These are phyloP conservation scores for Fomitopsis pinicola DNA, from an alignment of 1,284 basidiomycete species.

Conservation along the genomic window DNA sequence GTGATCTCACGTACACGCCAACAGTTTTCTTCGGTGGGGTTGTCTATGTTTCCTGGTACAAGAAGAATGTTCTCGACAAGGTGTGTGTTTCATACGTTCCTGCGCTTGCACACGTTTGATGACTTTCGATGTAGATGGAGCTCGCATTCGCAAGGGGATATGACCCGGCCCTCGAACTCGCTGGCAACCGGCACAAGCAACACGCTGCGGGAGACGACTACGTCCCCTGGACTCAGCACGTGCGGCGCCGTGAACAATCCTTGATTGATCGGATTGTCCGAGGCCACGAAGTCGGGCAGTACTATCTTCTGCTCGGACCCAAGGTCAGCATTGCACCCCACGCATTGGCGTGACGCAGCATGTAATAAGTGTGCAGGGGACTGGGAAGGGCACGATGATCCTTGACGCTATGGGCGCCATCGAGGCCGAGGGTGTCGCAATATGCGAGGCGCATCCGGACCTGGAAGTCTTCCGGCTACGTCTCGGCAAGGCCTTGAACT, in stretches of 20 bases:
- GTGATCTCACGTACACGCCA: neutral
- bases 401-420: constrained; percentile 75
- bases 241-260: constrained; percentile 70
- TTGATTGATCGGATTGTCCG: constrained; percentile 75
- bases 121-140: constrained; percentile 37
- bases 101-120: constrained; percentile 12
- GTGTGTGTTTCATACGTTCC: constrained; percentile 30
- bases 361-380: constrained; percentile 35
- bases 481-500: constrained; percentile 77
- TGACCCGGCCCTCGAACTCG: constrained; percentile 77
- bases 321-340: constrained; percentile 43
- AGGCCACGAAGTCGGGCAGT: constrained; percentile 67
- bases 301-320: constrained; percentile 72
- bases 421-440: constrained; percentile 62
- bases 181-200: constrained; percentile 36
- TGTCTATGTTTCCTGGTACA: constrained; percentile 75
- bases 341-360: neutral
- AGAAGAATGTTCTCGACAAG: constrained; percentile 74
- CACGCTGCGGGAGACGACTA: constrained; percentile 34
- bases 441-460: constrained; percentile 60
- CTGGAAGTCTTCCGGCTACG: constrained; percentile 75
- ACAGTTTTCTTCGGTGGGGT: constrained; percentile 68
- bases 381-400: constrained; percentile 77
- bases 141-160: too few species aligned
- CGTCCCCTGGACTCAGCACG: constrained; percentile 51